Percentiles rank a stretch among this genome's conserved stretches.
phyloP scores from a whole-genome alignment of 805 yeast species.

The Isabelozyma heimii region DNA sequence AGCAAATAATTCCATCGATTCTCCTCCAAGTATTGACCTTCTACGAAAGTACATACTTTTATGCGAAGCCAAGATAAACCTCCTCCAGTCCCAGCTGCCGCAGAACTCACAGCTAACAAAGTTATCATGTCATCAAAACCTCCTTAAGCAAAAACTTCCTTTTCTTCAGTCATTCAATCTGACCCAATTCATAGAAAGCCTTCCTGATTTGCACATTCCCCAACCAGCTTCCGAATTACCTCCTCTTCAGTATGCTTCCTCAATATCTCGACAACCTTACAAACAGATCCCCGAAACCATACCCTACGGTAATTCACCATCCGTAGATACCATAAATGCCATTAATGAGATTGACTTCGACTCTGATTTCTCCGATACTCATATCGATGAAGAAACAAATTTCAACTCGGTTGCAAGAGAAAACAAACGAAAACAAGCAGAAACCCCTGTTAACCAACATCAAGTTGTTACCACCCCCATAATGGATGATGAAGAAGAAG shows the following conservation, averaged over 20 bases:
- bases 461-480: neutral
- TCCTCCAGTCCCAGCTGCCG: slow-evolving; percentile 21
- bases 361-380: slow-evolving; percentile 9
- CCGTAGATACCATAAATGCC: neutral
- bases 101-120: slow-evolving; percentile 1
- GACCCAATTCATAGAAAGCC: slow-evolving; percentile 1
- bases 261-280: neutral
- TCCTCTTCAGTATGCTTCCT: neutral
- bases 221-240: neutral
- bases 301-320: neutral
- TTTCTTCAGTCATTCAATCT: slow-evolving; percentile 8
- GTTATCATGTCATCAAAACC: neutral
- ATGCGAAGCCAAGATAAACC: slow-evolving; percentile 24
- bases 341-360: slow-evolving; percentile 6
- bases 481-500: slow-evolving; percentile 20
- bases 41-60: slow-evolving; percentile 20
- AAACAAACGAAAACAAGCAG: no score
- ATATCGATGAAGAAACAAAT: neutral
- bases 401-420: neutral
- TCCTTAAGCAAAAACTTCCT: slow-evolving; percentile 7
- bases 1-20: neutral
- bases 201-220: slow-evolving; percentile 1
- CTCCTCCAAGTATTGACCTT: neutral
- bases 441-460: neutral
- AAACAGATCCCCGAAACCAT: slow-evolving; percentile 5